phyloP scores from a whole-genome alignment of 2,329 filamentous ascomycete genomes.

The Arthrobotrys sphaeroides region DNA sequence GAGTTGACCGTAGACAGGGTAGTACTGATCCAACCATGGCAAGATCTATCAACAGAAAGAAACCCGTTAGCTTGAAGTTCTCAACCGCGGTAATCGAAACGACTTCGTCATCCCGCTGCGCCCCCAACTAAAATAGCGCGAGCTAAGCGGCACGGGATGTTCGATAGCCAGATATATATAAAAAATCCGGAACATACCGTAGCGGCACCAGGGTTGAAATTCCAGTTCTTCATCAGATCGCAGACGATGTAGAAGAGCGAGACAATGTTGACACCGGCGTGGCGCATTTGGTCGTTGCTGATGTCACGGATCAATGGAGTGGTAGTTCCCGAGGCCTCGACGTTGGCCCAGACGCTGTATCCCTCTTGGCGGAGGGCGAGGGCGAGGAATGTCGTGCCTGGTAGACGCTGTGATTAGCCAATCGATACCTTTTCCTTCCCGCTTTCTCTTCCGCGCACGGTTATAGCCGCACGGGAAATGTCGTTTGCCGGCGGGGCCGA shows the following conservation, averaged over 20 bases:
- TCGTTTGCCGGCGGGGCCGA: too few species aligned
- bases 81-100: background rate
- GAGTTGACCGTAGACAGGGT: constrained; percentile 72
- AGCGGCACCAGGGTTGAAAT: constrained; percentile 64
- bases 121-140: background rate
- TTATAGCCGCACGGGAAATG: too few species aligned
- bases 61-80: background rate
- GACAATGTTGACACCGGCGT: constrained; percentile 73
- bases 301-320: constrained; percentile 70
- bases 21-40: constrained; percentile 62
- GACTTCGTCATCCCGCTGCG: background rate
- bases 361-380: constrained; percentile 76
- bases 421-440: too few species aligned
- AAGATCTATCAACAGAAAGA: constrained; percentile 37
- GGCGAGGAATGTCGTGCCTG: constrained; percentile 74
- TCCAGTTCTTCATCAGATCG: constrained; percentile 78
- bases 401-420: constrained; percentile 28
- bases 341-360: constrained; percentile 78
- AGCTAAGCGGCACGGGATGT: too few species aligned
- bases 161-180: background rate
- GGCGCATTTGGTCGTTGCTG: constrained; percentile 73
- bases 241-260: constrained; percentile 72
- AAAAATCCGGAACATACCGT: constrained; percentile 22
- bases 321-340: constrained; percentile 75
- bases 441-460: too few species aligned